Evolutionary conservation across 768 basidiomycete genomes (phyloP).

Genomic region (Pleurotus ostreatus): DNA sequence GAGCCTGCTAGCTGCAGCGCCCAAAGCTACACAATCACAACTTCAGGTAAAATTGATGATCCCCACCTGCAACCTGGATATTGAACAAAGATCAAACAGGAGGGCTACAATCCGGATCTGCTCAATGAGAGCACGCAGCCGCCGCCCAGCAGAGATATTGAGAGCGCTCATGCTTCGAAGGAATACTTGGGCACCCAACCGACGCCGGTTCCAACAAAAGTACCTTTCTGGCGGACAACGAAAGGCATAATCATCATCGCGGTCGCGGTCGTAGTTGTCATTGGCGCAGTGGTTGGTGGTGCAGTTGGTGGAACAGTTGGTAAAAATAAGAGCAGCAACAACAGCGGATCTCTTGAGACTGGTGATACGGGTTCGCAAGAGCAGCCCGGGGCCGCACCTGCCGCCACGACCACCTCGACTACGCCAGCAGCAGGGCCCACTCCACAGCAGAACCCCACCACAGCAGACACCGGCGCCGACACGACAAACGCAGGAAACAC

Average conservation of each 20-base stretch:
- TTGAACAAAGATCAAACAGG: slow-evolving; percentile 25
- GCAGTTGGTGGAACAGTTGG: slow-evolving; percentile 49
- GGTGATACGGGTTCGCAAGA: neutral
- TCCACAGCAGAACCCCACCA: neutral
- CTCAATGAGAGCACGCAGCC: slow-evolving; percentile 20
- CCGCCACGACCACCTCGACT: neutral
- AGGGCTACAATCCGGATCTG: slow-evolving; percentile 52
- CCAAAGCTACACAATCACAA: slow-evolving; percentile 37
- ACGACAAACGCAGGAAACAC: neutral
- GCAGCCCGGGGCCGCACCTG: neutral
- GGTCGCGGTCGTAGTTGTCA: slow-evolving; percentile 33
- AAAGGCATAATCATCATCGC: slow-evolving; percentile 37
- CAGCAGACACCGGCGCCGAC: neutral
- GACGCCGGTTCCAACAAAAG: slow-evolving; percentile 12
- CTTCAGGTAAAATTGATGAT: slow-evolving; percentile 27
- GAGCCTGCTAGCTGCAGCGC: slow-evolving; percentile 33
- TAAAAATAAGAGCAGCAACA: slow-evolving; percentile 8
- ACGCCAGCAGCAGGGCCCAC: neutral
- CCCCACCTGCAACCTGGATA: neutral
- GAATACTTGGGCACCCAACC: slow-evolving; percentile 14
- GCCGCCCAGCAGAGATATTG: slow-evolving; percentile 15
- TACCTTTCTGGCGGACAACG: slow-evolving; percentile 47
- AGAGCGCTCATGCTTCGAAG: slow-evolving; percentile 17
- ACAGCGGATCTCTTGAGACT: neutral
- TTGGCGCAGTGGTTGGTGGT: slow-evolving; percentile 54